These are phyloP conservation scores for Fulvia fulva DNA, from an alignment of 2,329 filamentous ascomycete species.

Conservation along the genomic window DNA sequence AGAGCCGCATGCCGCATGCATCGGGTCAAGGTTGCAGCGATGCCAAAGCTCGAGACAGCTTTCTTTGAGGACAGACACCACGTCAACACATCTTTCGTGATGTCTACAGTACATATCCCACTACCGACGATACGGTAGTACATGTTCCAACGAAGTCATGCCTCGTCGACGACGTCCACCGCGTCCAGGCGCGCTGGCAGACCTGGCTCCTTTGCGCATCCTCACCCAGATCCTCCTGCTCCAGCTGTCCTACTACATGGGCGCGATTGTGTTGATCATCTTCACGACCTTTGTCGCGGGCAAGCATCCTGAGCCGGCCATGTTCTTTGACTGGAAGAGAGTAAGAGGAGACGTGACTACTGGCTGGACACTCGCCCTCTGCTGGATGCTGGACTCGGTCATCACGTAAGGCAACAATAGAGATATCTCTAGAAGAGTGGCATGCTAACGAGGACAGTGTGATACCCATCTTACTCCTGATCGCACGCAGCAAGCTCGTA, in stretches of 20 bases:
- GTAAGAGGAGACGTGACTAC: slow-evolving; percentile 64
- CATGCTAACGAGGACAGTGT: slow-evolving; percentile 52
- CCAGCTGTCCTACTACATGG: slow-evolving; percentile 61
- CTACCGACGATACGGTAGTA: not conserved
- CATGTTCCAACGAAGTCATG: slow-evolving; percentile 34
- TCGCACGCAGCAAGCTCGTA: slow-evolving; percentile 87
- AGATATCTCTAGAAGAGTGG: not conserved
- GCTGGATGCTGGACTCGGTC: slow-evolving; percentile 64
- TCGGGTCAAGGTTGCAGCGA: not conserved
- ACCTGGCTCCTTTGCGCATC: slow-evolving; percentile 65
- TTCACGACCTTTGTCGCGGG: slow-evolving; percentile 66
- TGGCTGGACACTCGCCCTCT: slow-evolving; percentile 65
- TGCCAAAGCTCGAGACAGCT: slow-evolving; percentile 1
- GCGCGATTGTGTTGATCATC: slow-evolving; percentile 58
- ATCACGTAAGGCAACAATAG: slow-evolving; percentile 55
- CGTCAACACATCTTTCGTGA: not conserved
- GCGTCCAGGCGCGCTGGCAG: slow-evolving; percentile 61
- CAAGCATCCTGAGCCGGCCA: slow-evolving; percentile 53
- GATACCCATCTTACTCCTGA: slow-evolving; percentile 75
- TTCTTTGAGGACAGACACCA: not conserved
- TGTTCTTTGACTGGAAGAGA: slow-evolving; percentile 61
- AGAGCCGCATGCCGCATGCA: not conserved
- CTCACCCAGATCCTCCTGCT: slow-evolving; percentile 62
- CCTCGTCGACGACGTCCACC: slow-evolving; percentile 58
- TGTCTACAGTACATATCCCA: slow-evolving; percentile 1